These are phyloP conservation scores for Fraxinus baroniana DNA, from an alignment of 305 asterid species.

Conservation along the genomic window DNA sequence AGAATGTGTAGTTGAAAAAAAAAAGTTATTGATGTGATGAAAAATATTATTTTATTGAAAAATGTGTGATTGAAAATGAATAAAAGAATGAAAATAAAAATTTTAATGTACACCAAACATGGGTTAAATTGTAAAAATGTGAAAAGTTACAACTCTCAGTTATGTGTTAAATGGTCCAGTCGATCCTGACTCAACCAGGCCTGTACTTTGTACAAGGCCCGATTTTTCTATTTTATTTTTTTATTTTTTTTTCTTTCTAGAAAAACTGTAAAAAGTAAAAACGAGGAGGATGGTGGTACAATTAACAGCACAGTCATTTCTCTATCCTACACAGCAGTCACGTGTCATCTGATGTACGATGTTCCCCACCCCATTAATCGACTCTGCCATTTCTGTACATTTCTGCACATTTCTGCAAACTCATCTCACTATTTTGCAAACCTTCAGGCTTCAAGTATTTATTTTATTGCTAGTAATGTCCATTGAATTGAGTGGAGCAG, in stretches of 20 bases:
- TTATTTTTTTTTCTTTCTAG: too few species aligned
- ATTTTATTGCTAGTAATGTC: not conserved
- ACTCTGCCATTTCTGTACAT: not conserved
- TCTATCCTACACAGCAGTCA: slow-evolving; percentile 33
- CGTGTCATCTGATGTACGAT: slow-evolving; percentile 47
- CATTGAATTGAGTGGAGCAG: not conserved
- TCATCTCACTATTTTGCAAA: not conserved
- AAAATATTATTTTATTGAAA: too few species aligned
- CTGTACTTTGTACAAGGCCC: not conserved
- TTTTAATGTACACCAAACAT: too few species aligned
- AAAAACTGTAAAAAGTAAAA: not conserved
- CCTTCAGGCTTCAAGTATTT: not conserved
- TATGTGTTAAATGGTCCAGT: not conserved
- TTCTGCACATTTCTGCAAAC: not conserved
- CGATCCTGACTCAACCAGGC: not conserved
- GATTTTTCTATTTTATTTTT: too few species aligned
- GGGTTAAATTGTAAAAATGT: not conserved
- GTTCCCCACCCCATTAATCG: slow-evolving; percentile 22
- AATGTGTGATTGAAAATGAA: too few species aligned
- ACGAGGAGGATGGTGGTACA: not conserved
- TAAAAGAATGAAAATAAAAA: too few species aligned
- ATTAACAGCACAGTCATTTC: not conserved
- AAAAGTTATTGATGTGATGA: too few species aligned
- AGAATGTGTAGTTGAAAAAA: too few species aligned
- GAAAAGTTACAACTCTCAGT: not conserved